Conservation (phyloP, 345 rosid genomes). For the Rubroshorea leprosula region DNA sequence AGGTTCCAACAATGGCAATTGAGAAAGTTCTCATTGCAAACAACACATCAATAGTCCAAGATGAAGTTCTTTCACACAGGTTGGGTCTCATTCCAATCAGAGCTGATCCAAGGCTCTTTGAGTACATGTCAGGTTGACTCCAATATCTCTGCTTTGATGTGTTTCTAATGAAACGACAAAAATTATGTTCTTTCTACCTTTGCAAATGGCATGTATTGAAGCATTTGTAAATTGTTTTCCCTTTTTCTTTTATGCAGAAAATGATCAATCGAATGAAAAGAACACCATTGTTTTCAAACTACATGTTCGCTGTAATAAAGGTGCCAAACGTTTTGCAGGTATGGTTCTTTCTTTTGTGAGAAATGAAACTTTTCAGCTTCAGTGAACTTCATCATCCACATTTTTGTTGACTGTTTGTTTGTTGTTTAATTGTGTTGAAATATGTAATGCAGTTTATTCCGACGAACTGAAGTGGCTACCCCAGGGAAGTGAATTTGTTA, state of each 20-base stretch:
- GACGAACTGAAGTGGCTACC: conserved; percentile 76
- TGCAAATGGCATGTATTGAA: neutral
- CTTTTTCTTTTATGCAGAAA: conserved; percentile 38
- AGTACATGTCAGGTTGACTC: conserved; percentile 66
- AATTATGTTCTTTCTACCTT: neutral
- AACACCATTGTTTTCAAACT: conserved; percentile 93
- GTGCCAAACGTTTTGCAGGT: conserved; percentile 55
- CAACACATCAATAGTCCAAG: conserved; percentile 80
- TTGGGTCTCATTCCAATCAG: conserved; percentile 84
- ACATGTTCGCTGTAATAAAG: conserved; percentile 50
- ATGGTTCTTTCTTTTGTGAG: conserved; percentile 11
- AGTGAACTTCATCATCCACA: too few relatives aligned
- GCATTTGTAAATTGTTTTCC: neutral
- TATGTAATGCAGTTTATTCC: conserved; percentile 54
- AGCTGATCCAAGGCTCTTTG: conserved; percentile 83
- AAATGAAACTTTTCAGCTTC: conserved; percentile 7
- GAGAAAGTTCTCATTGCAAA: conserved; percentile 86
- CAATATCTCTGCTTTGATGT: conserved; percentile 5
- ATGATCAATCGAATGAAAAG: conserved; percentile 75
- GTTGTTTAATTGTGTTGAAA: conserved; percentile 1
- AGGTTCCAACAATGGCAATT: conserved; percentile 96
- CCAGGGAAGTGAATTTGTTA: conserved; percentile 67
- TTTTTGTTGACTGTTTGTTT: neutral
- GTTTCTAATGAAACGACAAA: neutral
- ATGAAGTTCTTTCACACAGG: conserved; percentile 93